Conservation (phyloP, 2,329 filamentous ascomycete genomes). For the Teratosphaeria epicoccoides region DNA sequence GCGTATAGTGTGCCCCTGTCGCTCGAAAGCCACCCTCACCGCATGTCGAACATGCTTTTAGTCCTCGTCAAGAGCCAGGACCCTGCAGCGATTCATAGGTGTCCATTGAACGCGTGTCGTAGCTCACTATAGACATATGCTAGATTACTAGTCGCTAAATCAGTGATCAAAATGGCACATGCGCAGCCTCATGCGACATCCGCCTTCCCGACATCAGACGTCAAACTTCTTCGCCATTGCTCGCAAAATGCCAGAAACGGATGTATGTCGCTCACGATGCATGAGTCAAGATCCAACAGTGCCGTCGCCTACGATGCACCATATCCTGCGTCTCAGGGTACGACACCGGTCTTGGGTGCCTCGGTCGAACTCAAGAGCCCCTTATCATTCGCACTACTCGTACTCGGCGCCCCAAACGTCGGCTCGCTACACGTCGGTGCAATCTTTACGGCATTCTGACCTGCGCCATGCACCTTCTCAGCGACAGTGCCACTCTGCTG, state of each 20-base stretch:
- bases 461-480: neutral
- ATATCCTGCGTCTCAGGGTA: neutral
- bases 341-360: neutral
- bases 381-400: neutral
- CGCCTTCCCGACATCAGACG: no score
- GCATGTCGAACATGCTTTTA: no score
- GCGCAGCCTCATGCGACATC: neutral
- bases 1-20: no score
- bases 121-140: neutral
- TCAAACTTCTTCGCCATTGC: no score
- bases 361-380: conserved; percentile 1
- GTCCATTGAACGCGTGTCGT: neutral
- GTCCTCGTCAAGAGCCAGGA: no score
- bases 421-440: conserved; percentile 3
- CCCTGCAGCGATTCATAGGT: neutral
- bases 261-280: neutral
- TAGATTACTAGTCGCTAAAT: neutral
- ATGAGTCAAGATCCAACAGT: neutral
- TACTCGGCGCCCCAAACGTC: neutral
- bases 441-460: neutral
- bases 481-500: neutral
- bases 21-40: no score
- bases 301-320: no score
- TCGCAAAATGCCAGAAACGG: neutral
- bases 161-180: neutral